Conservation (phyloP, 1,284 basidiomycete species). For the Ustilago esculenta region DNA sequence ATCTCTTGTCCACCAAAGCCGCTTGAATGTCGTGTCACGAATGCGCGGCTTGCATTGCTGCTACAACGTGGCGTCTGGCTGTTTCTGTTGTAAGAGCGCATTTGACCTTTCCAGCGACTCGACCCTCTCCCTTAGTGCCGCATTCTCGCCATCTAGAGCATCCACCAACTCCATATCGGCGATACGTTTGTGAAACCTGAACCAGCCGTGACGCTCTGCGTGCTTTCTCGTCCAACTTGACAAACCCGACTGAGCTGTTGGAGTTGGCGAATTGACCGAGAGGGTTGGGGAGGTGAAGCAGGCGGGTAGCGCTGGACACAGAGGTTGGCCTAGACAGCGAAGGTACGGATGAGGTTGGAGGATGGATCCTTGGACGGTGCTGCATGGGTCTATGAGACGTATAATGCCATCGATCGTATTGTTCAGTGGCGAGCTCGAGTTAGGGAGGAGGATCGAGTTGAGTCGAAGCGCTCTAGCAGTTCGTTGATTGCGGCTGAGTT, state of each 20-base stretch:
- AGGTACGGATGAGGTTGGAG: not conserved
- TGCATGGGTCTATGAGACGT: constrained; percentile 16
- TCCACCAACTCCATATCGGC: constrained; percentile 10
- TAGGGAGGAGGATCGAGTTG: constrained; percentile 1
- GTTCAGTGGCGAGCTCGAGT: not conserved
- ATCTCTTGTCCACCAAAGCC: too few relatives aligned
- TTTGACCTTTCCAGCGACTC: not conserved
- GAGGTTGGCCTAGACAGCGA: constrained; percentile 5
- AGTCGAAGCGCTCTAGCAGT: not conserved
- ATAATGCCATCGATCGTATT: not conserved
- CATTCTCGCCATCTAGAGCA: constrained; percentile 6
- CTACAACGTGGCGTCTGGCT: too few relatives aligned
- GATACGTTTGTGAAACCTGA: constrained; percentile 9
- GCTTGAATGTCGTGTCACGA: too few relatives aligned
- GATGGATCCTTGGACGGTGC: constrained; percentile 4
- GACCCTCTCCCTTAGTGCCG: constrained; percentile 1
- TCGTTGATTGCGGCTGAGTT: not conserved
- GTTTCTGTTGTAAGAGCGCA: too few relatives aligned
- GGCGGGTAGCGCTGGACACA: constrained; percentile 4
- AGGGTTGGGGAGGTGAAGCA: not conserved
- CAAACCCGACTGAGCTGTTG: too few relatives aligned
- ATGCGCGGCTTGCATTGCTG: too few relatives aligned
- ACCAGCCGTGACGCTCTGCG: constrained; percentile 1
- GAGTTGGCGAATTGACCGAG: too few relatives aligned
- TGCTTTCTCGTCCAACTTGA: too few relatives aligned